Base-by-base conservation (phyloP, 148 eudicot species). In the Silene uniflora region DNA sequence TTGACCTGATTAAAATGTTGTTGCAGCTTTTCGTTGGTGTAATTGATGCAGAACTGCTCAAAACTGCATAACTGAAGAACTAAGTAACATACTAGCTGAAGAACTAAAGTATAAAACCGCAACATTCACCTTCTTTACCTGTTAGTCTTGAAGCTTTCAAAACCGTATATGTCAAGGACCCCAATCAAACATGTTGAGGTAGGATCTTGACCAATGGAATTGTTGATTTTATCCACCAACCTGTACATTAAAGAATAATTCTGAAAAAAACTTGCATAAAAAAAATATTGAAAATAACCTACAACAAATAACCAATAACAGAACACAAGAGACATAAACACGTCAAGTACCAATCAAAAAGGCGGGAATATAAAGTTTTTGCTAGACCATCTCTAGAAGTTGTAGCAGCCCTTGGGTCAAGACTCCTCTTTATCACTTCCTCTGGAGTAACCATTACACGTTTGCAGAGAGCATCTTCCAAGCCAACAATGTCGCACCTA, bases 21-120 rank as follows among this genome's bases (percentile, higher is more conserved):
- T 79, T 95, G 99, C 76, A 95, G 86, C 90, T 95, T 95, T 84
- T 95, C 97, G 82, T 95, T 95, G 56, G 99, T 95, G 80, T 83
- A 95, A 82, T 95, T 95, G 82, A 95, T 95, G 79, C 99, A 95
- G 67, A 95, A 95, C 88, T 95, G 99, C 84, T 95, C 99, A 86
- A 95, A 95, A 86, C 99, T 95, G 88, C 88, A 85, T 25, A 76
- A 29, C 29, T 67, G 64, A 69, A 71, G 62, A 42, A 69, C 69
- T 65, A 52, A 75, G 80, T 59, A 49, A 52, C 25, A 42, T 16
- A 75, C 55, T 72, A 42, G 17, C 58, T 58, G 62, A 68, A 61
- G 60, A 69, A 62, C 68, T 58, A 24, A 49, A 68, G 5, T 32
- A 77, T 13, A 69, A 23, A 7, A 14, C 25, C 55, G 22, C 42